Base-by-base conservation (phyloP, 2,329 filamentous ascomycete genomes). In the Aspergillus candidus region DNA sequence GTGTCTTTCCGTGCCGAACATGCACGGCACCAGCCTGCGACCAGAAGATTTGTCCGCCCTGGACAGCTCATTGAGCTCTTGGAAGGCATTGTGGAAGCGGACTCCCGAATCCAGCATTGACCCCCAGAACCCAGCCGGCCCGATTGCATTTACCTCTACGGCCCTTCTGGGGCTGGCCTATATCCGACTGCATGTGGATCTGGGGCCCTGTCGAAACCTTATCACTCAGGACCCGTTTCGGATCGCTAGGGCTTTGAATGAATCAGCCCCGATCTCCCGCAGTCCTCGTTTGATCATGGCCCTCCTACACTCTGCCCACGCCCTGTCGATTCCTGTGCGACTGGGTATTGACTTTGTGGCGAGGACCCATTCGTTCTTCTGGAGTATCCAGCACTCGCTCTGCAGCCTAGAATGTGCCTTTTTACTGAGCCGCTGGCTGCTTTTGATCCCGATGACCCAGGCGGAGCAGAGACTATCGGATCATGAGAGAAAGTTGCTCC, bases 371-470 rank as follows among this genome's bases (percentile, higher is more conserved):
- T 75, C 73, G 1, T 72, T 76, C 43, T 73, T 76, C 53, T 78
- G 75, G 76, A 74, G 71, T 32, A 73, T 78, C 22, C 73, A 77
- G 50, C 75, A 78, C 51, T 74, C 73, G 1, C 61, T 78, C 5
- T 76, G 73, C 58, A 75, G 71, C 46, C 57, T 78, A 12, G 74
- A 77, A 51, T 78, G 75, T 43, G 74, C 75, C 1, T 73, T 72
- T 48, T 63, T 73, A 15, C 56, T 73, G 4, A 71, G 68, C 45
- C 66, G 70, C 39, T 73, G 71, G 71, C 54, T 73, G 4, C 64
- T 71, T 17, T 63, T 67, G 4, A 71, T 73, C 15, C 70, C 70
- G 10, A 50, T 61, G 12, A 68, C 70, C 2, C 69, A 70, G 35
- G 52, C 60, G 6, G 68, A 71, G 36, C 68, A 72, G 39, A 56